These are phyloP conservation scores for Dendryphion nanum DNA, from an alignment of 2,329 filamentous ascomycete species.

Conservation along the genomic window DNA sequence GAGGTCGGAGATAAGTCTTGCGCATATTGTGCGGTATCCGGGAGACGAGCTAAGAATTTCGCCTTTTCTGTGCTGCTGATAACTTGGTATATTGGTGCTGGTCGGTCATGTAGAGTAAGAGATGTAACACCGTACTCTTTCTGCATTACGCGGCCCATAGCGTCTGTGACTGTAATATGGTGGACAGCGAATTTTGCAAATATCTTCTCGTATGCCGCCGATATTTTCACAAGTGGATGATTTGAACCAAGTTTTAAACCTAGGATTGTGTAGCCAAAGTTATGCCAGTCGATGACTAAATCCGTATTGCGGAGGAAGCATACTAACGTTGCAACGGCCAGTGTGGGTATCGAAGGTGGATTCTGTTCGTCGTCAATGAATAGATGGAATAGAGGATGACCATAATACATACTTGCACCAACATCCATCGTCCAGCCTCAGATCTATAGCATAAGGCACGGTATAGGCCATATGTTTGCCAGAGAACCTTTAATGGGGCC, in stretches of 20 bases:
- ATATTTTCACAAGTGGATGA: conserved; percentile 75
- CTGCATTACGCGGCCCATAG: conserved; percentile 76
- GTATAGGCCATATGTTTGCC: conserved; percentile 74
- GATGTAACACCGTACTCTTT: conserved; percentile 64
- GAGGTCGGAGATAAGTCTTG: conserved; percentile 51
- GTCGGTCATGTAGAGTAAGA: conserved; percentile 68
- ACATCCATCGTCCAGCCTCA: conserved; percentile 75
- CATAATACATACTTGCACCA: conserved; percentile 63
- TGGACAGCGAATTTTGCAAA: conserved; percentile 68
- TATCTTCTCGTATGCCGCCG: conserved; percentile 72
- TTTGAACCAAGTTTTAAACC: conserved; percentile 60
- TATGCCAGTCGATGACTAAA: conserved; percentile 96
- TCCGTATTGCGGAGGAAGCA: conserved; percentile 76
- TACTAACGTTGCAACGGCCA: conserved; percentile 70
- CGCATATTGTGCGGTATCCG: conserved; percentile 62
- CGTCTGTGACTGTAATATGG: conserved; percentile 85
- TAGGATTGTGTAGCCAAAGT: conserved; percentile 95
- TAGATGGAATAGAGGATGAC: not conserved
- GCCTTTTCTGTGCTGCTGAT: conserved; percentile 45
- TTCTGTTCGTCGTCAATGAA: conserved; percentile 57
- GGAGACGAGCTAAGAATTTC: conserved; percentile 63
- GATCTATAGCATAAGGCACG: conserved; percentile 70
- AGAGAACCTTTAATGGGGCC: conserved; percentile 81
- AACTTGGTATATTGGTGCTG: conserved; percentile 78
- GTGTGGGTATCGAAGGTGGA: conserved; percentile 89